phyloP scores from a whole-genome alignment of 2,329 filamentous ascomycete genomes.

The Aspergillus quadricinctus region DNA sequence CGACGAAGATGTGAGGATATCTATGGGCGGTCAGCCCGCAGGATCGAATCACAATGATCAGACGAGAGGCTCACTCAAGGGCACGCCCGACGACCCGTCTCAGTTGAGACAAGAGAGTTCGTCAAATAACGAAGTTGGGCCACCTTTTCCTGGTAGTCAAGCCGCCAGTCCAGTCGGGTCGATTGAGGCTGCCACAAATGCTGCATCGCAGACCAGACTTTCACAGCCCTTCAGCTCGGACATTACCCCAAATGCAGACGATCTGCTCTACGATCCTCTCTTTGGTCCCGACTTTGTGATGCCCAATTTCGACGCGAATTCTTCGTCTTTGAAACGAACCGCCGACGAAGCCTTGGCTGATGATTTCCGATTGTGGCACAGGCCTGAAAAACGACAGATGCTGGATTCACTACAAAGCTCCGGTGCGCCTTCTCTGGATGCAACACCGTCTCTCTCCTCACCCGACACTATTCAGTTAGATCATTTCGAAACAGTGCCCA shows the following conservation, averaged over 20 bases:
- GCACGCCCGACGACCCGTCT: not conserved
- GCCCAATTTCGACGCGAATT: slow-evolving; percentile 14
- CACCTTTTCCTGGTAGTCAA: not conserved
- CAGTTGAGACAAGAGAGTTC: not conserved
- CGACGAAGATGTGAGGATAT: not conserved
- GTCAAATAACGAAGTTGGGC: not conserved
- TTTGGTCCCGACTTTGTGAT: slow-evolving; percentile 16
- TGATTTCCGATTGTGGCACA: slow-evolving; percentile 10
- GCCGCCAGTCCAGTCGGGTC: not conserved
- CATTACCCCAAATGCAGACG: slow-evolving; percentile 2
- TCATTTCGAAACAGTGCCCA: slow-evolving; percentile 11
- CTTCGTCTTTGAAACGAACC: slow-evolving; percentile 20
- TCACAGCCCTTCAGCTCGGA: not conserved
- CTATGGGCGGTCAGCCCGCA: not conserved
- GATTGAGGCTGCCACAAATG: not conserved
- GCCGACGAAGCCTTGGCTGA: slow-evolving; percentile 18
- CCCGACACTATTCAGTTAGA: slow-evolving; percentile 14
- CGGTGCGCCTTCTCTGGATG: slow-evolving; percentile 8
- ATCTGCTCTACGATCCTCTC: slow-evolving; percentile 14
- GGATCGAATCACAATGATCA: not conserved
- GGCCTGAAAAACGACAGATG: slow-evolving; percentile 16
- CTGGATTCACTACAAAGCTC: slow-evolving; percentile 5
- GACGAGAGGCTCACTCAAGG: not conserved
- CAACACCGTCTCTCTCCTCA: slow-evolving; percentile 19
- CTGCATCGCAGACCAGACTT: not conserved